These are phyloP conservation scores for Ajuga reptans DNA, from an alignment of 305 asterid genomes.

Conservation along the genomic window DNA sequence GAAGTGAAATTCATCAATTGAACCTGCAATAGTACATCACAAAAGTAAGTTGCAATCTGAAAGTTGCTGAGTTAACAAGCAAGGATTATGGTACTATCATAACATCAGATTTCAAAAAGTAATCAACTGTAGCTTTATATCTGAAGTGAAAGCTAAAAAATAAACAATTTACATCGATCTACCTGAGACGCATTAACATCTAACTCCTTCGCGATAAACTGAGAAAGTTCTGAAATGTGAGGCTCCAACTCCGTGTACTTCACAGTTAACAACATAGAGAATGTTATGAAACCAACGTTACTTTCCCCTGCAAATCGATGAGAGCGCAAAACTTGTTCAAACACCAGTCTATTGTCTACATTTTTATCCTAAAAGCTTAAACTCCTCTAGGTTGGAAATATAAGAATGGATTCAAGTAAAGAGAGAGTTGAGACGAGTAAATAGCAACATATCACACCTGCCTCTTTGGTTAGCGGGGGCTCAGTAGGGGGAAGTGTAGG, in stretches of 20 bases:
- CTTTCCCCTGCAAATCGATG: slow-evolving; percentile 49
- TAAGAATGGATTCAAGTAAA: slow-evolving; percentile 1
- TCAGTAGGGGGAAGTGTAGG: slow-evolving; percentile 53
- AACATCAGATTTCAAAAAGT: neutral
- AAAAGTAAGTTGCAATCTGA: slow-evolving; percentile 19
- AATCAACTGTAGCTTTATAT: neutral
- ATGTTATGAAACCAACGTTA: slow-evolving; percentile 50
- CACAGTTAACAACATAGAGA: slow-evolving; percentile 51
- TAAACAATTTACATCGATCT: slow-evolving; percentile 19
- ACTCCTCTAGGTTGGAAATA: neutral
- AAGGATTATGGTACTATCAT: slow-evolving; percentile 12
- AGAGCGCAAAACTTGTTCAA: neutral
- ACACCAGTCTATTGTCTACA: neutral
- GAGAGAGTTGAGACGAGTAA: slow-evolving; percentile 13
- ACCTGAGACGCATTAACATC: slow-evolving; percentile 67
- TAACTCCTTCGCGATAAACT: slow-evolving; percentile 53
- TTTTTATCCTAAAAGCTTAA: neutral
- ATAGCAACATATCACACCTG: slow-evolving; percentile 37
- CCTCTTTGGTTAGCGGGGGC: slow-evolving; percentile 33
- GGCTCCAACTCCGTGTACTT: slow-evolving; percentile 70
- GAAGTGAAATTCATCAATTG: slow-evolving; percentile 53
- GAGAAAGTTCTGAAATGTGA: slow-evolving; percentile 51
- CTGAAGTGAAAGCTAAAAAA: neutral
- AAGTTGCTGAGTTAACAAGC: neutral
- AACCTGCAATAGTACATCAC: slow-evolving; percentile 48